Percentiles rank a stretch among this genome's conserved stretches.
Evolutionary conservation across 1,284 basidiomycete genomes (phyloP).

Genomic region (Papiliotrema fonsecae): DNA sequence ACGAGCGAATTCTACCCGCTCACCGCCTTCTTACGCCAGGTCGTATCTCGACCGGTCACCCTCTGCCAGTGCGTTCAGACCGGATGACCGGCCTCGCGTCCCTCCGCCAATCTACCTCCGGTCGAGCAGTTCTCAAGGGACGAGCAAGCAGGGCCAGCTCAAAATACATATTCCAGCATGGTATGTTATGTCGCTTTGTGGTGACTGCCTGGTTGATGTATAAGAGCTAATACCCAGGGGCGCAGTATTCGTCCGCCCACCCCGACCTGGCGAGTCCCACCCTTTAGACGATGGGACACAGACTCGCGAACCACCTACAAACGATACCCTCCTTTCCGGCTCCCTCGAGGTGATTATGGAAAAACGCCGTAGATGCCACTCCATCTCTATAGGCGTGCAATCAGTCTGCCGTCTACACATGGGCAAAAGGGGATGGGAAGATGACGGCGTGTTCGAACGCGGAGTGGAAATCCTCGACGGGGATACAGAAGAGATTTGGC

Average conservation of each 20-base stretch:
- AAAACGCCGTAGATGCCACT: conserved; percentile 34
- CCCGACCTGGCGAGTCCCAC: conserved; percentile 27
- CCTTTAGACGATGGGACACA: conserved; percentile 24
- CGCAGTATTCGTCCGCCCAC: conserved; percentile 34
- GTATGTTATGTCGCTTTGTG: conserved; percentile 19
- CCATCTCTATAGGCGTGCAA: conserved; percentile 42
- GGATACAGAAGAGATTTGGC: conserved; percentile 40
- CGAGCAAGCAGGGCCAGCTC: conserved; percentile 22
- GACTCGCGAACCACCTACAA: conserved; percentile 31
- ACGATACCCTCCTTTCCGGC: conserved; percentile 43
- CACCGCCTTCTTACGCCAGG: conserved; percentile 31
- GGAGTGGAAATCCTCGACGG: conserved; percentile 36
- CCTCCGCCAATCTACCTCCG: conserved; percentile 41
- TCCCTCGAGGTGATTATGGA: conserved; percentile 44
- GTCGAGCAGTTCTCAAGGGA: conserved; percentile 23
- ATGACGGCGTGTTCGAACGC: conserved; percentile 43
- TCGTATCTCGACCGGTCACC: conserved; percentile 36
- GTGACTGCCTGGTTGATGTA: not conserved
- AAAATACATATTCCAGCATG: conserved; percentile 41
- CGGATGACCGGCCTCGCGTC: conserved; percentile 34
- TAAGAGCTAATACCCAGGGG: conserved; percentile 21
- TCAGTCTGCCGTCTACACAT: conserved; percentile 33
- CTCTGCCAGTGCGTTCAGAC: conserved; percentile 20
- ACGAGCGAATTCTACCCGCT: not conserved
- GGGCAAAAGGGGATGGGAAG: conserved; percentile 39